These are phyloP conservation scores for Smittium culicis DNA, from an alignment of 371 early-diverging fungal species.

Conservation along the genomic window DNA sequence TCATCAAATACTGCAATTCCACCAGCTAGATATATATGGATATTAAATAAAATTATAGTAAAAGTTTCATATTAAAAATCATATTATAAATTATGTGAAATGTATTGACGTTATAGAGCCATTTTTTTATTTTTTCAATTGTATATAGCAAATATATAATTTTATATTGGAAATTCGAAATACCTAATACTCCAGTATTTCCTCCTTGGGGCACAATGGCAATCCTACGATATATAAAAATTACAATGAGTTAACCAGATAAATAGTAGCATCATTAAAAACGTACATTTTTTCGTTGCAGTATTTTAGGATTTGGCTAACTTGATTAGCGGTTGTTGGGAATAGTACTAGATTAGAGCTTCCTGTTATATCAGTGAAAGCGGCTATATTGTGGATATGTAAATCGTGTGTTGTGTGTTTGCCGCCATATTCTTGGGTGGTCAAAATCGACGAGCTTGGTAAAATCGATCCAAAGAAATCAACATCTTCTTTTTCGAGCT, in stretches of 20 bases:
- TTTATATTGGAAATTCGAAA: too few species aligned
- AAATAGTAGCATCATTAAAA: background rate
- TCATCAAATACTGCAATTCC: conserved; percentile 90
- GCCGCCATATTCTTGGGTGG: too few species aligned
- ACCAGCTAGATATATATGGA: conserved; percentile 37
- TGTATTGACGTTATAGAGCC: background rate
- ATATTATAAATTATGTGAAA: background rate
- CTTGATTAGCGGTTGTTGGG: too few species aligned
- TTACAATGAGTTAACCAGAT: background rate
- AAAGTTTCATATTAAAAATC: background rate
- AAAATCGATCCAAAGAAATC: too few species aligned
- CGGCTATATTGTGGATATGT: too few species aligned
- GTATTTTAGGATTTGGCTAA: conserved; percentile 69
- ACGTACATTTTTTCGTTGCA: conserved; percentile 46
- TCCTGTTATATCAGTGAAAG: too few species aligned
- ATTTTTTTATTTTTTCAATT: too few species aligned
- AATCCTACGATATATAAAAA: conserved; percentile 23
- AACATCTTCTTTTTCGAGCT: too few species aligned
- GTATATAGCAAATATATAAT: too few species aligned
- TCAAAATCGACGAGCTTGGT: too few species aligned
- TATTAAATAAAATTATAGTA: background rate
- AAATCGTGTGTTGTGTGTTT: too few species aligned
- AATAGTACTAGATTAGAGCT: too few species aligned
- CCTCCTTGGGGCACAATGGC: conserved; percentile 96
- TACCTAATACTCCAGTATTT: conserved; percentile 73